Base-by-base conservation (phyloP, 2,329 filamentous ascomycete species). In the Cylindrodendrum hubeiense region DNA sequence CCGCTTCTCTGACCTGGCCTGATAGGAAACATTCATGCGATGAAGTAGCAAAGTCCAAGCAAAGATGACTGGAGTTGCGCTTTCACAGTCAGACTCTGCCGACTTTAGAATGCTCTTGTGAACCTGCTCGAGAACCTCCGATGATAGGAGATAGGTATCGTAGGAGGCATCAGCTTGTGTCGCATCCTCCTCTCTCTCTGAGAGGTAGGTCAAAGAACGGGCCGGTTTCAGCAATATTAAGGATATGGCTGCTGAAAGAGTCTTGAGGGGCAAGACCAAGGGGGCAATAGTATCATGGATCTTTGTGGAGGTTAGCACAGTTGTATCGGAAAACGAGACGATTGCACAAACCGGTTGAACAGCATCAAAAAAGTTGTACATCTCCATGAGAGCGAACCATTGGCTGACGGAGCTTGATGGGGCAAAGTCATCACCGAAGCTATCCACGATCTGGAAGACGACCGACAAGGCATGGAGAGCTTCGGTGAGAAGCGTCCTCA, bases 11-110 rank as follows among this genome's bases (percentile, higher is more conserved):
- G 87, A 88, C 49, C 90, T 84, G 54, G 84, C 84, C 61, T 88
- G 84, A 68, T 90, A 91, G 13, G 87, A 87, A 44, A 88, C 81
- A 69, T 89, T 88, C 81, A 96, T 89, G 26, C 87, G 85, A 73
- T 92, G 88, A 10, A 95, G 83, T 26, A 97, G 87, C 51, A 95
- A 83, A 4, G 91, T 89, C 95, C 95, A 98, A 3, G 92, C 89
- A 70, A 97, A 92, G 21, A 93, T 86, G 19, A 93, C 89, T 2
- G 93, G 93, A 60, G 88, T 89, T 21, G 92, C 92, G 37, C 88
- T 88, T 39, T 84, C 82, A n/a, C 88, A 83, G 17, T 86, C 86
- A 21, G 80, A 76, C 28, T 84, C 84, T 13, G 89, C 86, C 8
- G 90, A 88, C 60, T 84, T 82, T 24, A 91, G 80, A 34, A 97